Percentiles rank a stretch among this genome's conserved stretches.
phyloP scores from a whole-genome alignment of 495 filamentous ascomycete genomes.

The Penicillium riverlandense region DNA sequence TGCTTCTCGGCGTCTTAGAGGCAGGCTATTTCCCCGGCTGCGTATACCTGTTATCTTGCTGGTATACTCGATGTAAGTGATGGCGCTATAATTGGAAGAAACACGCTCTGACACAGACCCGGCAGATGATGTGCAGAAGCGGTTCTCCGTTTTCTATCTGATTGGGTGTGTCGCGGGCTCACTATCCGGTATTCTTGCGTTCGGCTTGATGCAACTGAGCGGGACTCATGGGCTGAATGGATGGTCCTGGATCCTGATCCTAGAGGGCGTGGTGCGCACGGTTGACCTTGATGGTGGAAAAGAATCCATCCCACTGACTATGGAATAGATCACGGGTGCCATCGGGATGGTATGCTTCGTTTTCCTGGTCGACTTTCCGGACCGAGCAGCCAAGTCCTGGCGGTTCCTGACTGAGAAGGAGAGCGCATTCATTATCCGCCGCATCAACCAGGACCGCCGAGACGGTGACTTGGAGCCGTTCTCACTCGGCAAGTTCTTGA shows the following conservation, averaged over 20 bases:
- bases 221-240: conserved; percentile 41
- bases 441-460: conserved; percentile 51
- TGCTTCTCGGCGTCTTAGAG: conserved; percentile 57
- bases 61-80: conserved; percentile 51
- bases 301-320: conserved; percentile 1
- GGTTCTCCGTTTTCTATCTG: conserved; percentile 58
- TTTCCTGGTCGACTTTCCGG: conserved; percentile 55
- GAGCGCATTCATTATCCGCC: conserved; percentile 48
- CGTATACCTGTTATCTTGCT: conserved; percentile 55
- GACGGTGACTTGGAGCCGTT: conserved; percentile 48
- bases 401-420: conserved; percentile 43
- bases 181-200: conserved; percentile 57
- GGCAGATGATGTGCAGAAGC: conserved; percentile 53
- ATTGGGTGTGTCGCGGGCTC: conserved; percentile 56
- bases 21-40: conserved; percentile 58
- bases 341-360: conserved; percentile 39
- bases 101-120: background rate
- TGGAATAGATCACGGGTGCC: conserved; percentile 28
- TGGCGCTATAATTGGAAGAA: background rate
- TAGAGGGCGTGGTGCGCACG: conserved; percentile 41
- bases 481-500: conserved; percentile 40
- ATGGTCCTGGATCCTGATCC: conserved; percentile 62
- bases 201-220: conserved; percentile 54
- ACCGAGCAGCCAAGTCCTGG: conserved; percentile 45
- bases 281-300: too few species aligned